Base-by-base conservation (phyloP, 1,284 basidiomycete genomes). In the Sanguinoderma infundibulare region DNA sequence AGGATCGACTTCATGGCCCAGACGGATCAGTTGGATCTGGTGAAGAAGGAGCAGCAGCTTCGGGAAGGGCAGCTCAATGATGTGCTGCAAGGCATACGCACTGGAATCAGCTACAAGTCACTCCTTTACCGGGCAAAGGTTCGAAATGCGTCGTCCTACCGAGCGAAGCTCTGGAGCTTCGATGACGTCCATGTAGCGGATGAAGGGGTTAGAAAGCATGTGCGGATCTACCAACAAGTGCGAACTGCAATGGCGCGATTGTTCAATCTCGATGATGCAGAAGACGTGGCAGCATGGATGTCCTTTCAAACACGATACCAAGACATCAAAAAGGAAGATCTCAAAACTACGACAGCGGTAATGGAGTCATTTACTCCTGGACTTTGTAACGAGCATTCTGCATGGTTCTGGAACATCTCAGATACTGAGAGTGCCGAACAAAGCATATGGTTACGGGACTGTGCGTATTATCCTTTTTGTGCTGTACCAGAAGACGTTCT, bases 31-130 rank as follows among this genome's bases (percentile, higher is more conserved):
- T 2, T 0, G 1, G 0, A 34, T 22, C 47, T 57, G 3, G 56
- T 28, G 6, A 20, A 3, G 0, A 52, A 52, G 30, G 56, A 57
- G 14, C 12, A 14, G 10, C 1, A 24, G 20, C 49, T 57, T 17
- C 40, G 40, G 0, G 24, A 2, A 9, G 54, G 40, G 1, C 36
- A 44, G 20, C 10, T 55, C 30, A 52, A 57, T 20, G 56, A 51
- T n/a, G 7, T 38, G 5, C 22, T 57, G 14, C 56, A 57, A 26
- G 47, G 15, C 7, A 57, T 57, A 9, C 56, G 56, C 2, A 30
- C n/a, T 14, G 56, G 28, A 3, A 57, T 52, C 17, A 38, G 56
- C 10, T 57, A 57, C 56, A 57, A 57, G 47, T 57, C 56, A 5
- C 6, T 49, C 9, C 38, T 57, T 3, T 57, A 49, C 35, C 46